Conservation (phyloP, 1,139 yeast species). For the Candida sanyaensis region DNA sequence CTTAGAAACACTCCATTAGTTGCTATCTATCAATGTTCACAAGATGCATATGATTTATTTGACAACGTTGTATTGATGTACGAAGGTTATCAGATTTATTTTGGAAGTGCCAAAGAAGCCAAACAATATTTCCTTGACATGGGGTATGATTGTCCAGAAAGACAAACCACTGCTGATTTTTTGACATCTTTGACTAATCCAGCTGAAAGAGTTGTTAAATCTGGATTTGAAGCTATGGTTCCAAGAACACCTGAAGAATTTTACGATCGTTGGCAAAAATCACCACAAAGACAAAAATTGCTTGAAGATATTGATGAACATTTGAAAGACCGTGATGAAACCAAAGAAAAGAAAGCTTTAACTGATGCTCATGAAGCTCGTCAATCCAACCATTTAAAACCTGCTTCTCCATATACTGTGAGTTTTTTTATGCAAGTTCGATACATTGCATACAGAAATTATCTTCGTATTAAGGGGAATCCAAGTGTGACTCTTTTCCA, state of each 20-base stretch:
- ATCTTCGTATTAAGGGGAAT: slow-evolving; percentile 65
- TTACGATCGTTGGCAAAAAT: slow-evolving; percentile 23
- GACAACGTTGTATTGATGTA: slow-evolving; percentile 75
- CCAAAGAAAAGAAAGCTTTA: slow-evolving; percentile 14
- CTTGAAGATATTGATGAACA: slow-evolving; percentile 19
- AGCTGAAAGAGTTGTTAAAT: slow-evolving; percentile 52
- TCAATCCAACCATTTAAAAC: slow-evolving; percentile 56
- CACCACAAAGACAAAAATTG: slow-evolving; percentile 19
- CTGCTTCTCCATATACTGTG: slow-evolving; percentile 66
- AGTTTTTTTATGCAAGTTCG: slow-evolving; percentile 65
- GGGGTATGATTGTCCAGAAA: slow-evolving; percentile 63
- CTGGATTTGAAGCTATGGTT: slow-evolving; percentile 42
- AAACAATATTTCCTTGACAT: slow-evolving; percentile 64
- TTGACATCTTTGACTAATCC: slow-evolving; percentile 77
- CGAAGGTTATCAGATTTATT: slow-evolving; percentile 78
- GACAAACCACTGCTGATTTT: slow-evolving; percentile 85
- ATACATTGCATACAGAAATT: slow-evolving; percentile 61
- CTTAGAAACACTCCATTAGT: slow-evolving; percentile 63
- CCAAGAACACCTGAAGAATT: slow-evolving; percentile 28
- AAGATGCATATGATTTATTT: slow-evolving; percentile 69
- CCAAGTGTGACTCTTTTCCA: slow-evolving; percentile 62
- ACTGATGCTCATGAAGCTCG: slow-evolving; percentile 54
- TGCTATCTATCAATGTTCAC: slow-evolving; percentile 83
- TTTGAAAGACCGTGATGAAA: slow-evolving; percentile 12
- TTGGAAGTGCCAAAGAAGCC: slow-evolving; percentile 57